Conservation (phyloP, 305 asterid genomes). For the Euphrasia arctica region DNA sequence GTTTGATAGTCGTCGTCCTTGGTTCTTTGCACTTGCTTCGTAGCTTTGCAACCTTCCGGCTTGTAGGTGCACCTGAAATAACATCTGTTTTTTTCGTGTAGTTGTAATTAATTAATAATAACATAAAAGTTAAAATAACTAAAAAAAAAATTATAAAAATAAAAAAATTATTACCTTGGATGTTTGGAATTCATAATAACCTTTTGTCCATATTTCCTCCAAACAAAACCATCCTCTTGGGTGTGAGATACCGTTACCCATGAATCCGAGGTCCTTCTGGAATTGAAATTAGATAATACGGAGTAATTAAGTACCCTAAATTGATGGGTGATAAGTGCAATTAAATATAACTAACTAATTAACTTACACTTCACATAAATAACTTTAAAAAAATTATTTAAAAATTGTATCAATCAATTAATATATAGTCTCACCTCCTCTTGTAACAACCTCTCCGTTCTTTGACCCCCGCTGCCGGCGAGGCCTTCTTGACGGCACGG, state of each 20-base stretch:
- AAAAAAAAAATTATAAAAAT: too few species aligned
- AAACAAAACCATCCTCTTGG: slow-evolving; percentile 50
- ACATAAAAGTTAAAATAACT: too few species aligned
- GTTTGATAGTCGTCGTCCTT: slow-evolving; percentile 43
- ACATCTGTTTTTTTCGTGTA: slow-evolving; percentile 42
- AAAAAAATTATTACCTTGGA: slow-evolving; percentile 47
- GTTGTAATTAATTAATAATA: too few species aligned
- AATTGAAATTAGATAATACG: not conserved
- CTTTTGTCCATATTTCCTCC: slow-evolving; percentile 89
- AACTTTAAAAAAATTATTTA: too few species aligned
- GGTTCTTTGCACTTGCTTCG: slow-evolving; percentile 58
- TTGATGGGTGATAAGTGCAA: too few species aligned
- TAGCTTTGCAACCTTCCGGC: slow-evolving; percentile 60
- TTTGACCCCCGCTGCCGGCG: slow-evolving; percentile 30
- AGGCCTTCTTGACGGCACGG: slow-evolving; percentile 33
- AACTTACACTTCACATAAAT: not conserved
- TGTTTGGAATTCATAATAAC: slow-evolving; percentile 35
- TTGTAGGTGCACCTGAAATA: slow-evolving; percentile 79
- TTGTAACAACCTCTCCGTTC: slow-evolving; percentile 72
- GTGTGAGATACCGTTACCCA: slow-evolving; percentile 31
- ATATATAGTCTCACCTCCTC: slow-evolving; percentile 50
- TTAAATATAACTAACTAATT: not conserved
- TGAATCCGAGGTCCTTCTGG: slow-evolving; percentile 45
- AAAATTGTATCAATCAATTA: not conserved
- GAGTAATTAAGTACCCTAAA: too few species aligned